Conservation (phyloP, 192 early-diverging fungal species). For the Funneliformis mosseae region DNA sequence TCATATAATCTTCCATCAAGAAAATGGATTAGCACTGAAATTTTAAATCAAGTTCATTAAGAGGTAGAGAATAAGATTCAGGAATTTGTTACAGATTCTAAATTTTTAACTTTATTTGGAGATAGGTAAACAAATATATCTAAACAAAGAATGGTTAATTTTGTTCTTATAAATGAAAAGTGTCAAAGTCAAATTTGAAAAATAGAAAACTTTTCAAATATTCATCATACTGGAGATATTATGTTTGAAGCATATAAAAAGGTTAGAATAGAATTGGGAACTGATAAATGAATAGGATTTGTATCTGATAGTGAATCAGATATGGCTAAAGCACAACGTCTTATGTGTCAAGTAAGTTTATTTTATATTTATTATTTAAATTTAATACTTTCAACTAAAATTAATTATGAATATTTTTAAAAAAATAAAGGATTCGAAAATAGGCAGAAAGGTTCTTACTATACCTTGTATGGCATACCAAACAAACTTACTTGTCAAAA, state of each 20-base stretch:
- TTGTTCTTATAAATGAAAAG: neutral
- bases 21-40: neutral
- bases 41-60: neutral
- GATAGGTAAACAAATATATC: neutral
- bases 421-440: neutral
- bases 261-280: too few species aligned
- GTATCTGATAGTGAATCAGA: neutral
- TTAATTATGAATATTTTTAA: neutral
- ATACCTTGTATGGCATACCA: neutral
- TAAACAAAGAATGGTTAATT: neutral
- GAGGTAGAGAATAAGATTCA: neutral
- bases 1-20: neutral
- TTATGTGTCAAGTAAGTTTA: too few species aligned
- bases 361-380: too few species aligned
- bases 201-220: neutral
- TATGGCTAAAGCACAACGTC: neutral
- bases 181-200: conserved; percentile 1
- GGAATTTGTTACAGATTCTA: neutral
- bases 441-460: neutral
- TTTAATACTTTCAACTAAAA: too few species aligned
- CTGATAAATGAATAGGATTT: neutral
- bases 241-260: neutral
- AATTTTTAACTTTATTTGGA: neutral
- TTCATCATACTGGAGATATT: neutral
- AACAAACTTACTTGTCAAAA: neutral